Base-by-base conservation (phyloP, 495 filamentous ascomycete species). In the Penicillium simplicissimum region DNA sequence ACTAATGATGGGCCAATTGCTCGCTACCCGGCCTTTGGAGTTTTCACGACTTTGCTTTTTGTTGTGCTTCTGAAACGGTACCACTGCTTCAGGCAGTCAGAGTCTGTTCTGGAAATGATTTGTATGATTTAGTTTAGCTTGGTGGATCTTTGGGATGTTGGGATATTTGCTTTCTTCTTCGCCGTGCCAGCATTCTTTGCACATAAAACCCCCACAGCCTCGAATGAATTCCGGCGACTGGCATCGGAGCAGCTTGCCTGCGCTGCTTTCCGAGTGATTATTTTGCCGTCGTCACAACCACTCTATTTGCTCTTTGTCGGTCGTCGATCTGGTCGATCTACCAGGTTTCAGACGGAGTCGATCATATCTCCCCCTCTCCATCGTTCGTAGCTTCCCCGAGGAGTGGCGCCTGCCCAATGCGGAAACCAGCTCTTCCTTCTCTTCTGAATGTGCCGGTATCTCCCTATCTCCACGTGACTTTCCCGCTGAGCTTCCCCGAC, bases 391-490 rank as follows among this genome's bases (percentile, higher is more conserved):
- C 35, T 55, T 55, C 33, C 35, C 53, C 53, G 53, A 55, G 53
- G 53, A 55, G 37, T 55, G 14, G 25, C 31, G 31, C 48, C 11
- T 56, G 13, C 59, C 59, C 1, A 62, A 65, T 67, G 47, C 45
- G 61, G 62, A 48, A 61, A 65, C 15, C 10, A 65, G 63, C 67
- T 66, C 37, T 58, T 57, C 59, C 58, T 59, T 62, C 52, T 66
- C 58, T 59, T 42, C 58, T 60, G 45, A n/a, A 4, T 33, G 13
- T 15, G 25, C 57, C 34, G 47, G 35, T 19, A 23, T 59, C 58
- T 28, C 49, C 76, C 73, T 78, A 77, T 77, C 73, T 38, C 21
- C 76, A 78, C 67, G 73, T 78, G 76, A 78, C 63, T 78, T 78
- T 78, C 52, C 76, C 76, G 76, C 62, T 19, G 45, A 35, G 55